Conservation (phyloP, 345 rosid species). For the Melaleuca quinquenervia region DNA sequence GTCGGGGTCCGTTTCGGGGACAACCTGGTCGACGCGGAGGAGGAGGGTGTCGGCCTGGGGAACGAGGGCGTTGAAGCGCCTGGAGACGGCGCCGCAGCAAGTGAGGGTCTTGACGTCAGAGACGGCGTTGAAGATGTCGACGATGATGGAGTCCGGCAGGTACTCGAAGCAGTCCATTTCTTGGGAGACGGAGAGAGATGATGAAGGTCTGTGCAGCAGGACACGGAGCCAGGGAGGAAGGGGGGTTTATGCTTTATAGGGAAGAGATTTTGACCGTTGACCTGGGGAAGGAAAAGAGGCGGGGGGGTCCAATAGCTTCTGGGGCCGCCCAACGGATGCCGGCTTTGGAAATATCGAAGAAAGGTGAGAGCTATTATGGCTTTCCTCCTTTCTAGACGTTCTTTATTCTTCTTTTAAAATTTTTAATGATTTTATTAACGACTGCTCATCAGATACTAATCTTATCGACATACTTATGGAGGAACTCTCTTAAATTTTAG, state of each 20-base stretch:
- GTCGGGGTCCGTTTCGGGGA: slow-evolving; percentile 11
- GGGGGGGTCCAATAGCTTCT: background rate
- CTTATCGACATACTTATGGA: background rate
- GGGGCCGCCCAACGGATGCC: background rate
- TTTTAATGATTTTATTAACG: background rate
- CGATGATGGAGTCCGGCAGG: slow-evolving; percentile 33
- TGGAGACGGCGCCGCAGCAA: slow-evolving; percentile 38
- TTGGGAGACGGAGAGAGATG: background rate
- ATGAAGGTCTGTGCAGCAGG: background rate
- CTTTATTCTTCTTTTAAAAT: too few relatives aligned
- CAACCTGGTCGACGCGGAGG: slow-evolving; percentile 36
- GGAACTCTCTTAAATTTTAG: background rate
- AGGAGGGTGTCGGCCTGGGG: slow-evolving; percentile 28
- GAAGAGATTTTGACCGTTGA: background rate
- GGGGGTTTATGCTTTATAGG: background rate
- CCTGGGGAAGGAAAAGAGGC: background rate
- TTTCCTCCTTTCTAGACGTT: background rate
- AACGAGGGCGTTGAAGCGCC: slow-evolving; percentile 37
- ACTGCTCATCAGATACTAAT: background rate
- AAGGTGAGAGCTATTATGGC: background rate
- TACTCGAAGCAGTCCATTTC: slow-evolving; percentile 34
- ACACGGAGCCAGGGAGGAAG: background rate
- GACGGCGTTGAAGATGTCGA: slow-evolving; percentile 31
- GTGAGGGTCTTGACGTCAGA: slow-evolving; percentile 33
- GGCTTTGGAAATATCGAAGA: background rate